Conservation (phyloP, 192 early-diverging fungal genomes). For the Cladochytrium replicatum region DNA sequence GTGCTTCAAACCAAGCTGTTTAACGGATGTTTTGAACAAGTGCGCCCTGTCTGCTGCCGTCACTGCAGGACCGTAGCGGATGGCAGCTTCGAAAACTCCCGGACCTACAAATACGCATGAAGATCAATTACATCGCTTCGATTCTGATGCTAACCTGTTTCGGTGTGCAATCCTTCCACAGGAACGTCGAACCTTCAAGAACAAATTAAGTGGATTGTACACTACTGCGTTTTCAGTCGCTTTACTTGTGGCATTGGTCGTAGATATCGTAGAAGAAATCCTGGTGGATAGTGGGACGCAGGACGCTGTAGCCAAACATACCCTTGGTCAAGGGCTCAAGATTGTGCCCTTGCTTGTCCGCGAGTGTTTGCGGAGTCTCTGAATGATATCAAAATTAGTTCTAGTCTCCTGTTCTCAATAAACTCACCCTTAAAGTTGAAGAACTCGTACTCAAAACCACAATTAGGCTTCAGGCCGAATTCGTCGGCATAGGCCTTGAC, state of each 20-base stretch:
- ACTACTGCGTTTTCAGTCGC: too few relatives aligned
- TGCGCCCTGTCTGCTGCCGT: constrained; percentile 61
- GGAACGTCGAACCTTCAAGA: constrained; percentile 44
- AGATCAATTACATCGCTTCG: too few relatives aligned
- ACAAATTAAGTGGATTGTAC: too few relatives aligned
- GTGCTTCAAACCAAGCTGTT: constrained; percentile 58
- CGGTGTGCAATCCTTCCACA: constrained; percentile 70
- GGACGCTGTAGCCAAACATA: constrained; percentile 73
- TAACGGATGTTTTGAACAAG: constrained; percentile 65
- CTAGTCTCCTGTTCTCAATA: neutral
- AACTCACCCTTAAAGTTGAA: constrained; percentile 66
- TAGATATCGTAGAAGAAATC: constrained; percentile 62
- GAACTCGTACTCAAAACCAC: constrained; percentile 64
- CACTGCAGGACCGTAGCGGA: constrained; percentile 50
- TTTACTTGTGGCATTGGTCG: constrained; percentile 44
- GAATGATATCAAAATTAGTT: neutral
- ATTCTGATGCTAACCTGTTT: constrained; percentile 48
- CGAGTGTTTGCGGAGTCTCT: constrained; percentile 63
- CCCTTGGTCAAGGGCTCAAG: constrained; percentile 57
- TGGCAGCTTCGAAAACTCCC: constrained; percentile 71
- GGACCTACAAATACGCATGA: constrained; percentile 36
- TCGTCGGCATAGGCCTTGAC: constrained; percentile 30
- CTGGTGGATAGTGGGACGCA: constrained; percentile 55
- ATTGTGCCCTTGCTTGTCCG: constrained; percentile 44
- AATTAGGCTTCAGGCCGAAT: constrained; percentile 24